Base-by-base conservation (phyloP, 371 early-diverging fungal species). In the Mucor piriformis region DNA sequence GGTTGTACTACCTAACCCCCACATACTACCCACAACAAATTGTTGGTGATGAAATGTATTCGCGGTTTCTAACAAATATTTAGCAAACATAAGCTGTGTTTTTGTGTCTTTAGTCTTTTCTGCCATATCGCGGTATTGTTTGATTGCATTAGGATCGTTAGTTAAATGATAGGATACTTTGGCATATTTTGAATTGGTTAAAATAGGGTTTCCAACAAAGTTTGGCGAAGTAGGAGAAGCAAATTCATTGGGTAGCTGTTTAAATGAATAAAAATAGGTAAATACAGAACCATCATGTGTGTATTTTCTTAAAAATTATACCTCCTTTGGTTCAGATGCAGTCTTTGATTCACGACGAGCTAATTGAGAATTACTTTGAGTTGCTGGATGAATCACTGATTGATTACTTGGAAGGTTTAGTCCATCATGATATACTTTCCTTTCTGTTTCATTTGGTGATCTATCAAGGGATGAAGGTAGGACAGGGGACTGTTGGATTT, bases 81-180 rank as follows among this genome's bases (percentile, higher is more conserved):
- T 89, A 21, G 92, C 95, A 79, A 92, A 95, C 42, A 86, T 85
- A 5, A 95, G 76, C 74, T 92, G 94, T 20, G 88, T 82, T 0
- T 65, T 79, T 0, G 92, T 89, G 67, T 95, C 94, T 37, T 82
- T 79, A 52, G 84, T 86, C 34, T 82, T 83, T 65, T 85, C 87
- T 0, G 92, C 92, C 53, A 88, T 84, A 24, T 86, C 84, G 6
- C 90, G 81, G 56, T 90, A 90, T 54, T 74, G 64, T 58, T 83
- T 79, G 35, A 88, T 61, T 6, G 80, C 83, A 16, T 68, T 72
- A 20, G 76, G 79, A n/a, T 83, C 79, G 61, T 81, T 82, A 8
- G 82, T 79, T 42, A 87, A 76, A 20, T 83, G 82, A 47, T 74
- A 81, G 1, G 88, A 87, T 6, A 73, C 74, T 40, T 63, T 66